These are phyloP conservation scores for Alnus glutinosa DNA, from an alignment of 306 rosid genomes.

Conservation along the genomic window DNA sequence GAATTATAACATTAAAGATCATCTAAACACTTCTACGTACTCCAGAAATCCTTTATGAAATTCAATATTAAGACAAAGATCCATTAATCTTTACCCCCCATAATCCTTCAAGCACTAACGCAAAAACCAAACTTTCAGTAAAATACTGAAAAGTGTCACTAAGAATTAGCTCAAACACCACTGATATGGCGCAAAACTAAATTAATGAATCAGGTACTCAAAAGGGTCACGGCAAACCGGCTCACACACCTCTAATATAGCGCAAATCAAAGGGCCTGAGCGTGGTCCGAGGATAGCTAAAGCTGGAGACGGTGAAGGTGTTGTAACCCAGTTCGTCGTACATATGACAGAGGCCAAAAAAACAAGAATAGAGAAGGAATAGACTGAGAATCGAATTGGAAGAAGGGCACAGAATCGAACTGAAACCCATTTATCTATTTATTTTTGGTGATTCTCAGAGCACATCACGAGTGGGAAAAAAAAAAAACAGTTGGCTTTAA, in stretches of 20 bases:
- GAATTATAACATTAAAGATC: neutral
- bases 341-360: slow-evolving; percentile 39
- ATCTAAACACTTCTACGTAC: neutral
- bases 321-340: slow-evolving; percentile 33
- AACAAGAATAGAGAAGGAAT: slow-evolving; percentile 39
- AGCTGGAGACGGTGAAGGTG: slow-evolving; percentile 70
- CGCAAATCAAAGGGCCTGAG: slow-evolving; percentile 62
- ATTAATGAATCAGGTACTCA: slow-evolving; percentile 11
- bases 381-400: slow-evolving; percentile 42
- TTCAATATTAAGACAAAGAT: slow-evolving; percentile 27
- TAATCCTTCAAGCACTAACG: slow-evolving; percentile 11
- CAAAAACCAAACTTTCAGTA: slow-evolving; percentile 17
- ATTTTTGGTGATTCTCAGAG: slow-evolving; percentile 27
- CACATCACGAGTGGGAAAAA: slow-evolving; percentile 3
- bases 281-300: slow-evolving; percentile 64
- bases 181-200: slow-evolving; percentile 49
- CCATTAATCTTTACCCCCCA: slow-evolving; percentile 28
- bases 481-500: neutral
- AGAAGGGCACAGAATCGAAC: slow-evolving; percentile 46
- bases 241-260: slow-evolving; percentile 73
- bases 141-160: slow-evolving; percentile 25
- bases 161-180: slow-evolving; percentile 44
- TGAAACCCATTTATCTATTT: slow-evolving; percentile 43
- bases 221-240: slow-evolving; percentile 25
- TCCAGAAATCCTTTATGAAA: slow-evolving; percentile 8